Evolutionary conservation across 2,329 filamentous ascomycete genomes (phyloP).

Genomic region (Colletotrichum tofieldiae): DNA sequence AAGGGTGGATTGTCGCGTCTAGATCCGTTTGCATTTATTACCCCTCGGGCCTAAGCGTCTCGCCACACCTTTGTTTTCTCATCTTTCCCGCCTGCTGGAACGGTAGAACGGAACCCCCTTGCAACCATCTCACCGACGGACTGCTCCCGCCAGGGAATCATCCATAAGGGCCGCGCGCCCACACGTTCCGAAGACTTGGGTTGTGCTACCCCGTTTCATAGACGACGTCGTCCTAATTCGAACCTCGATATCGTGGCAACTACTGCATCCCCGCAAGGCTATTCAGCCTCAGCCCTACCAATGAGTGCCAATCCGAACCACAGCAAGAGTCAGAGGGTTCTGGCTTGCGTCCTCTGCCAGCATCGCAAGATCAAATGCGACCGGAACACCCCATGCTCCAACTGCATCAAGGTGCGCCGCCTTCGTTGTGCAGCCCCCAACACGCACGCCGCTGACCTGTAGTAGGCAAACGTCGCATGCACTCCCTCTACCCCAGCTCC

Average conservation of each 20-base stretch:
- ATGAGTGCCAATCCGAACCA: constrained; percentile 38
- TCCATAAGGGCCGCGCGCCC: constrained; percentile 42
- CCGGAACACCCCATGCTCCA: constrained; percentile 71
- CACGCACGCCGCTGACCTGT: constrained; percentile 26
- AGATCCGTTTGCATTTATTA: constrained; percentile 33
- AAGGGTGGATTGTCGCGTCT: constrained; percentile 11
- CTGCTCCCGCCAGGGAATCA: constrained; percentile 24
- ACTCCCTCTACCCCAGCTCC: constrained; percentile 74
- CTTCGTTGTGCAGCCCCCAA: background rate
- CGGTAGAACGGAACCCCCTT: constrained; percentile 17
- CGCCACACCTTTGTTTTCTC: constrained; percentile 3
- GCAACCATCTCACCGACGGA: constrained; percentile 9
- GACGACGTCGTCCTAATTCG: constrained; percentile 33
- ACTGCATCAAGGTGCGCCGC: constrained; percentile 70
- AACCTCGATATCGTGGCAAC: constrained; percentile 19
- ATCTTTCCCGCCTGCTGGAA: constrained; percentile 3
- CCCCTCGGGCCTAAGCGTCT: constrained; percentile 17
- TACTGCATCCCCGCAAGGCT: constrained; percentile 22
- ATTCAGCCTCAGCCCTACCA: constrained; percentile 32
- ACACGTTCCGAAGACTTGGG: constrained; percentile 27
- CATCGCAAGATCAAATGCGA: constrained; percentile 76
- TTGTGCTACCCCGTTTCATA: constrained; percentile 26
- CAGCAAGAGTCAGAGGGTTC: constrained; percentile 61
- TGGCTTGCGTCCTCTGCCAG: constrained; percentile 72
- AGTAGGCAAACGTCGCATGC: constrained; percentile 71